These are phyloP conservation scores for Fusarium sp. DNA, from an alignment of 2,329 filamentous ascomycete genomes.

Conservation along the genomic window DNA sequence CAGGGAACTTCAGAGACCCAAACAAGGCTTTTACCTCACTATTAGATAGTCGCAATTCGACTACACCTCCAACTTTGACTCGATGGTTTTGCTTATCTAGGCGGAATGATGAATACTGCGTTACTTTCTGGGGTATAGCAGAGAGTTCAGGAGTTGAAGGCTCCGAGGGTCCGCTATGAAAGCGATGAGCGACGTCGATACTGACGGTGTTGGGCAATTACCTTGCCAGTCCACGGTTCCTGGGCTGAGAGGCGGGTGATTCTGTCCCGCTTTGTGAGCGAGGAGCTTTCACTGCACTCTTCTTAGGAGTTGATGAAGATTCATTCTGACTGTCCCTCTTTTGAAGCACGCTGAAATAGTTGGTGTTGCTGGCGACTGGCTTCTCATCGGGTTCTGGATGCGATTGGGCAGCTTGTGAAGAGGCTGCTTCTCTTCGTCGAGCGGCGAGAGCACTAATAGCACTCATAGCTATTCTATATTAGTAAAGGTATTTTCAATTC, in stretches of 20 bases:
- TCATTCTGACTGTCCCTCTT: constrained; percentile 23
- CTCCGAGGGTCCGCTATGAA: constrained; percentile 11
- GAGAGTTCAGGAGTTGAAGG: constrained; percentile 9
- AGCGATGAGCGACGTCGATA: constrained; percentile 9
- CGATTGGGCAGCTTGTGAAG: constrained; percentile 21
- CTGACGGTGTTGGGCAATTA: constrained; percentile 13
- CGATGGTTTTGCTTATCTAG: constrained; percentile 61
- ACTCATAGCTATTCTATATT: constrained; percentile 43
- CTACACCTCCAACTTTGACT: constrained; percentile 54
- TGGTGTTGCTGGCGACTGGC: constrained; percentile 39
- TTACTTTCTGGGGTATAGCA: constrained; percentile 15
- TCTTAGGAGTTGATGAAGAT: constrained; percentile 38
- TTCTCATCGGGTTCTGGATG: constrained; percentile 40
- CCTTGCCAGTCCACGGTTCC: constrained; percentile 24
- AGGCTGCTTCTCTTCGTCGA: constrained; percentile 48
- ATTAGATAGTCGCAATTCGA: constrained; percentile 61
- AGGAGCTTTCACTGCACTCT: constrained; percentile 25
- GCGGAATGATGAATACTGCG: constrained; percentile 62
- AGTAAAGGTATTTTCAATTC: neutral
- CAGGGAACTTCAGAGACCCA: neutral
- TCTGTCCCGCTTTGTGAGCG: constrained; percentile 26
- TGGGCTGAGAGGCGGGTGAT: constrained; percentile 23
- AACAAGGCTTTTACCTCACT: constrained; percentile 60
- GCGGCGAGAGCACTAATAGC: constrained; percentile 57
- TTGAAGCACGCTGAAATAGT: constrained; percentile 51